Base-by-base conservation (phyloP, 1,284 basidiomycete species). In the Lignosus rhinocerotis region DNA sequence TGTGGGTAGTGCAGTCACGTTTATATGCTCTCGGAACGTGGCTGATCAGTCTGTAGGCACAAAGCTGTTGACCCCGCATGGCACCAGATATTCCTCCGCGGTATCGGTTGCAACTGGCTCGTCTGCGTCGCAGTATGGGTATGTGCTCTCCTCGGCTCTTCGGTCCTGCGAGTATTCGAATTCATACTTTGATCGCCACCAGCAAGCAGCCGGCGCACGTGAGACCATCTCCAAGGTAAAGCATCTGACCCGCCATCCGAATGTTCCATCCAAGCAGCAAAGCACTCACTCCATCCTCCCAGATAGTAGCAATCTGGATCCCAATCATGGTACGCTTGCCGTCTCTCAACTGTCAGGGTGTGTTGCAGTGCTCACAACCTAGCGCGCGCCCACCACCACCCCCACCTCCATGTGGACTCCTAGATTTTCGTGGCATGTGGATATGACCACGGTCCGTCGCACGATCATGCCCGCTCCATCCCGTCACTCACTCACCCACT, bases 91-190 rank as follows among this genome's bases (percentile, higher is more conserved):
- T 87, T 92, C 73, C 72, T 91, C 17, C 79, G 89, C 19, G 90
- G 88, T 0, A 89, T 92, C 62, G 90, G 82, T 4, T 92, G 90
- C 65, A 92, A 92, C 65, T 89, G 87, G 84, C 77, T 92, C 2
- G 90, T 92, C 36, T 88, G 81, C 62, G 74, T 90, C n/a, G 90
- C 89, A 4, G 79, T 92, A 55, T 92, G 90, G 86, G 87, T 88
- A 59, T 34, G 85, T 71, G 9, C 8, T 25, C 25, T 43, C 17
- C n/a, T 10, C 19, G 19, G 11, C 34, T 44, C 42, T 51, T 47
- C 19, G 3, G 6, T 3, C 11, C 17, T 25, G 12, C 34, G 48
- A 19, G 14, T 4, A 21, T 25, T 17, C 30, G 14, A 41, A 42
- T 34, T 21, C n/a, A 9, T 16, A 7, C 43, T 10, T 30, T 14